Conservation (phyloP, 176 grass and related monocot species). For the Dendrocalamus sinicus region DNA sequence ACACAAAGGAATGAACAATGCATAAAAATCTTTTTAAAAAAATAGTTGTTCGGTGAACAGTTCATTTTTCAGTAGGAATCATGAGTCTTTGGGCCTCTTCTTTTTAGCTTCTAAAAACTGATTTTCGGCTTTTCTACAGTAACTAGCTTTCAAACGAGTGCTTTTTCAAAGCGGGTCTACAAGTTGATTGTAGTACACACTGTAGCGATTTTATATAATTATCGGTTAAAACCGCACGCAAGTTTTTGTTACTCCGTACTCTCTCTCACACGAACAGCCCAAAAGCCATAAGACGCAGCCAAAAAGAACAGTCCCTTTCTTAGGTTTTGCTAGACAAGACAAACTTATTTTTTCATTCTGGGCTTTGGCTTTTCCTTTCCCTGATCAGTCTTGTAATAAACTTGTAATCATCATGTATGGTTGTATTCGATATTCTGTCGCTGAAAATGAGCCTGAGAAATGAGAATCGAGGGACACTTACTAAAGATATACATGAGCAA, state of each 20-base stretch:
- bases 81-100: too few relatives aligned
- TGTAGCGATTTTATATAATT: too few relatives aligned
- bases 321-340: background rate
- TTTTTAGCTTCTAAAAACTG: too few relatives aligned
- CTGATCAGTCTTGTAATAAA: background rate
- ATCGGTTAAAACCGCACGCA: too few relatives aligned
- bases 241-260: too few relatives aligned
- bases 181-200: too few relatives aligned
- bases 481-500: background rate
- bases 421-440: slow-evolving; percentile 1
- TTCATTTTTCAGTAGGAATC: background rate
- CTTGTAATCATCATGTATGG: background rate
- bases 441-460: background rate
- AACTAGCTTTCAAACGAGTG: too few relatives aligned
- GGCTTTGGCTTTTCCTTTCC: background rate
- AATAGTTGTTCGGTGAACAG: background rate
- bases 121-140: too few relatives aligned
- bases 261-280: too few relatives aligned
- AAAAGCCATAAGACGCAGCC: too few relatives aligned
- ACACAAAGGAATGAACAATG: background rate
- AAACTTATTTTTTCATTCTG: too few relatives aligned
- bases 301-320: background rate
- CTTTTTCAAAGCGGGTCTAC: too few relatives aligned
- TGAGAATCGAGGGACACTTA: background rate
- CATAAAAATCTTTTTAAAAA: background rate